These are phyloP conservation scores for Raddia guianensis DNA, from an alignment of 176 grass and related monocot genomes.

Conservation along the genomic window DNA sequence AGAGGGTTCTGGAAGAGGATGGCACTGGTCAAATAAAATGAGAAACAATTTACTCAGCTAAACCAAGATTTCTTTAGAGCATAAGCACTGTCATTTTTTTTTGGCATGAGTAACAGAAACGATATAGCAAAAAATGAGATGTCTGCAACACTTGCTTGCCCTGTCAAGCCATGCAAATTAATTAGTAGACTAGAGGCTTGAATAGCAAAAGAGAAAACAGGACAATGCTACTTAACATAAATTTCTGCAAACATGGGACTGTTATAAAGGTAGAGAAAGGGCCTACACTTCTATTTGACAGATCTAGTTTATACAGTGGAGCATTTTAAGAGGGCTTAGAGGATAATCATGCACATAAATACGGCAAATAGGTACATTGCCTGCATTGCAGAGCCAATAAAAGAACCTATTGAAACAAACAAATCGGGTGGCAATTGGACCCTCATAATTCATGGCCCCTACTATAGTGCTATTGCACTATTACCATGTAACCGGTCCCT, in stretches of 20 bases:
- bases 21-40: constrained; percentile 19
- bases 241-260: constrained; percentile 22
- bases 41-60: constrained; percentile 27
- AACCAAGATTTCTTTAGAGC: constrained; percentile 12
- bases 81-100: constrained; percentile 16
- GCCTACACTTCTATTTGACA: constrained; percentile 12
- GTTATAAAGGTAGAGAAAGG: constrained; percentile 8
- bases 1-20: constrained; percentile 18
- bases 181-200: neutral
- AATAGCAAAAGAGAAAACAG: constrained; percentile 27
- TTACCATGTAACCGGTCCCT: constrained; percentile 35
- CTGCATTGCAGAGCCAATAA: constrained; percentile 32
- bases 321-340: constrained; percentile 25
- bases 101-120: constrained; percentile 6
- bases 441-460: constrained; percentile 40
- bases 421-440: constrained; percentile 42
- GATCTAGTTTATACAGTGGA: constrained; percentile 37
- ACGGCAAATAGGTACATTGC: constrained; percentile 27
- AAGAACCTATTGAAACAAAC: constrained; percentile 33
- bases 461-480: constrained; percentile 30
- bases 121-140: neutral
- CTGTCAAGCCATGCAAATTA: constrained; percentile 5
- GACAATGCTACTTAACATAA: constrained; percentile 21
- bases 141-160: neutral
- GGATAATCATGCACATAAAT: constrained; percentile 31